A percentile compares a stretch with the other conserved stretches of the same genome.
Evolutionary conservation across 495 filamentous ascomycete species (phyloP).

Genomic region (Penicillium mononematosum): DNA sequence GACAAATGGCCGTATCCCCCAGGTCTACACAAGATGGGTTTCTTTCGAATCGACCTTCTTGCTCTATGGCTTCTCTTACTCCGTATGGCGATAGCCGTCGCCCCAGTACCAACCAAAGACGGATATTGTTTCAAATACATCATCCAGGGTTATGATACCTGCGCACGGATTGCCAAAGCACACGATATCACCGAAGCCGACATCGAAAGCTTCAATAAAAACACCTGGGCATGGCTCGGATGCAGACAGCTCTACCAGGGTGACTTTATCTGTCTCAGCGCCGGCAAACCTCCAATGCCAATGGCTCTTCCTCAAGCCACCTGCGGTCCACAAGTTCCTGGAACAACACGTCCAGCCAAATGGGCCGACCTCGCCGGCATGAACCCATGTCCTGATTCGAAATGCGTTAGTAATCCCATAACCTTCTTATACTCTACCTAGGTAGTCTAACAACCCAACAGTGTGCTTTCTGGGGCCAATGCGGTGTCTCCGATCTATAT

Average conservation of each 20-base stretch:
- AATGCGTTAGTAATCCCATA: slow-evolving; percentile 17
- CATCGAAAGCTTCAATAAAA: slow-evolving; percentile 17
- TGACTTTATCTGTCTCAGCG: slow-evolving; percentile 18
- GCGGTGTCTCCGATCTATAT: background rate
- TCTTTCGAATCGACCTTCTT: background rate
- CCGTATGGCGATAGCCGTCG: background rate
- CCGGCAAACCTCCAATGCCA: slow-evolving; percentile 15
- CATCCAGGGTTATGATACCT: slow-evolving; percentile 10
- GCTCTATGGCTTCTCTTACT: background rate
- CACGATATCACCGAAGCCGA: slow-evolving; percentile 14
- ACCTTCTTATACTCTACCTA: too few species aligned
- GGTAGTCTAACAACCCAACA: background rate
- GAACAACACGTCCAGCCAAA: slow-evolving; percentile 14
- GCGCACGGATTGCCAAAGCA: slow-evolving; percentile 7
- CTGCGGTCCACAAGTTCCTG: slow-evolving; percentile 26
- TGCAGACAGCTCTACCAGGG: slow-evolving; percentile 16
- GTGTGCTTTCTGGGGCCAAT: slow-evolving; percentile 6
- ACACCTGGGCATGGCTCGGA: slow-evolving; percentile 19
- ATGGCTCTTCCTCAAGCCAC: slow-evolving; percentile 17
- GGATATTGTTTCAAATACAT: slow-evolving; percentile 2
- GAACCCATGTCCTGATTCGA: slow-evolving; percentile 12
- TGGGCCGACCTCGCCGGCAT: slow-evolving; percentile 14
- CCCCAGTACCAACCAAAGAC: background rate
- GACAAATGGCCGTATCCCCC: background rate
- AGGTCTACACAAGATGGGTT: background rate